Evolutionary conservation across 2,329 filamentous ascomycete species (phyloP).

Genomic region (Colletotrichum melonis): DNA sequence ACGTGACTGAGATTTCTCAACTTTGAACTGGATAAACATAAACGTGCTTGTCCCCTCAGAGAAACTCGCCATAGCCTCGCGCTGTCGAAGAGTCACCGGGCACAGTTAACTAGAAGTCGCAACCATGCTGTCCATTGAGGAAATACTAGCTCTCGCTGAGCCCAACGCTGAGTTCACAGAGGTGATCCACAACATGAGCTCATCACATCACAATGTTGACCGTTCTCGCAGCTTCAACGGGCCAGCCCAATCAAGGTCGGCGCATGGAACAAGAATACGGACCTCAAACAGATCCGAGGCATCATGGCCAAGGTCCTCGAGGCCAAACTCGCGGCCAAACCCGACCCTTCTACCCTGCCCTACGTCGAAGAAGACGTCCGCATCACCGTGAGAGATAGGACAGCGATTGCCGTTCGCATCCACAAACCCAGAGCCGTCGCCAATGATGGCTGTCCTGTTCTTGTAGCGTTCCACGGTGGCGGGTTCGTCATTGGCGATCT

Average conservation of each 20-base stretch:
- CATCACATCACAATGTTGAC: not conserved
- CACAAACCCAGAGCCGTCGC: slow-evolving; percentile 38
- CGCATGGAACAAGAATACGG: slow-evolving; percentile 39
- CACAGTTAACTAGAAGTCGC: not conserved
- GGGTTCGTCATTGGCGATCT: slow-evolving; percentile 43
- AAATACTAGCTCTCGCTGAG: slow-evolving; percentile 38
- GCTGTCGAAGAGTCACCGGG: not conserved
- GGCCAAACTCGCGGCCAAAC: slow-evolving; percentile 9
- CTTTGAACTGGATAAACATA: not conserved
- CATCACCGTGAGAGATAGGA: slow-evolving; percentile 39
- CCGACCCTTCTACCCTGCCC: slow-evolving; percentile 34
- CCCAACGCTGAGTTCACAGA: slow-evolving; percentile 37
- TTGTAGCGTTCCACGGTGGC: slow-evolving; percentile 44
- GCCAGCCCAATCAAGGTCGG: slow-evolving; percentile 34
- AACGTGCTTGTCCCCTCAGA: too few species aligned
- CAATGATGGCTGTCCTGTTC: slow-evolving; percentile 37
- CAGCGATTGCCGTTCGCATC: slow-evolving; percentile 37
- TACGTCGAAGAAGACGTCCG: slow-evolving; percentile 39
- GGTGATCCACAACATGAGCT: slow-evolving; percentile 20
- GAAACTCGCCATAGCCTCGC: not conserved
- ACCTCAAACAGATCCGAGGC: slow-evolving; percentile 38
- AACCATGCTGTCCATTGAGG: slow-evolving; percentile 42
- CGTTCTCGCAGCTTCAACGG: not conserved
- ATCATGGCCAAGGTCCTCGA: slow-evolving; percentile 36
- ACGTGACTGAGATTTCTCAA: not conserved